phyloP scores from a whole-genome alignment of 1,284 basidiomycete species.

The Salmacisia buchloeana region DNA sequence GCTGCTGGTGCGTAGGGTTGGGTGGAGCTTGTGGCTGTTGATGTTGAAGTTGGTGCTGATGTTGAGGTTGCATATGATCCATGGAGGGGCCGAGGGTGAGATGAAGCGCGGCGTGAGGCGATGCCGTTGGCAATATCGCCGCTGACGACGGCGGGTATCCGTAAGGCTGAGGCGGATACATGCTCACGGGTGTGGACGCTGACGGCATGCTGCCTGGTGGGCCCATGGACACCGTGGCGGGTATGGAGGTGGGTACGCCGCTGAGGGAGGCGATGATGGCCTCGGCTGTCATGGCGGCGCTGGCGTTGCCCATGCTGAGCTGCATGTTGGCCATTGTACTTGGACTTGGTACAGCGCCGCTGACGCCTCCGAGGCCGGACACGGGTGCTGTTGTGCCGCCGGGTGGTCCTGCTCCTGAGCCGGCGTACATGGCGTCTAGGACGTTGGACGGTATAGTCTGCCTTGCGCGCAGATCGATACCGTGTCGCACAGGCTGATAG shows the following conservation, averaged over 20 bases:
- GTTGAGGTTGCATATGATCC: not conserved
- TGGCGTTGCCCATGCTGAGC: too few relatives aligned
- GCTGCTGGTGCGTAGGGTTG: constrained; percentile 12
- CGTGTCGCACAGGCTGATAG: not conserved
- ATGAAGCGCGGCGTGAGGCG: not conserved
- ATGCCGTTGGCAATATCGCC: not conserved
- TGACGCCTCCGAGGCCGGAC: not conserved
- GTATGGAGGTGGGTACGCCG: not conserved
- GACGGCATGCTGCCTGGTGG: not conserved
- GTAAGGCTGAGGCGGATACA: constrained; percentile 3
- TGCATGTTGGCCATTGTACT: too few relatives aligned
- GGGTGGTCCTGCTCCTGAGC: too few relatives aligned
- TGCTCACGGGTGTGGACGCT: not conserved
- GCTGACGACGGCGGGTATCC: not conserved
- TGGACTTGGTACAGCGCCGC: too few relatives aligned
- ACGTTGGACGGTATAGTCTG: not conserved
- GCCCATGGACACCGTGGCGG: constrained; percentile 1
- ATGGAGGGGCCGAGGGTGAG: not conserved
- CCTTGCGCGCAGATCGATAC: not conserved
- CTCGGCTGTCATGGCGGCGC: not conserved
- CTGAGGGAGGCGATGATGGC: not conserved
- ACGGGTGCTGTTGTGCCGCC: too few relatives aligned
- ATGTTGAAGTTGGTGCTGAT: constrained; percentile 22
- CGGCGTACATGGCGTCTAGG: not conserved
- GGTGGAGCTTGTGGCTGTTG: constrained; percentile 18